Base-by-base conservation (phyloP, 805 yeast genomes). In the Pachysolen tannophilus region DNA sequence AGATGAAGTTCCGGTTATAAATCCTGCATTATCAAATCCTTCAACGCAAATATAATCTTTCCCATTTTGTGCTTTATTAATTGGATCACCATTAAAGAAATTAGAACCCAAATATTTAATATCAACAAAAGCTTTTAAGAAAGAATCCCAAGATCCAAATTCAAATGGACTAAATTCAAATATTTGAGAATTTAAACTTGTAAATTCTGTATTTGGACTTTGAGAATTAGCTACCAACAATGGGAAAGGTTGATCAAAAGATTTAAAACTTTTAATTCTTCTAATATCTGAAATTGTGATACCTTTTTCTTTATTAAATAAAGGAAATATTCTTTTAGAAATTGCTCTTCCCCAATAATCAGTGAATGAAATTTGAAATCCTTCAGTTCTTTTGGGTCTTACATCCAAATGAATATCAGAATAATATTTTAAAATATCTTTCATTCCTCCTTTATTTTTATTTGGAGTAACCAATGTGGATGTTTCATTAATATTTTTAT, bases 261-360 rank as follows among this genome's bases (percentile, higher is more conserved):
- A 51, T 40, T 45, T 44, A 42, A 67, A 75, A 20, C 67, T 59
- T 11, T 47, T 31, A 4, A 66, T 43, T 1, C 52, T 42, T 10
- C 63, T 49, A 3, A 68, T 48, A 0, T 68, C 60, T 0, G 70
- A 55, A 17, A 71, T 43, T 1, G 73, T 61, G 2, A 50, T 42
- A 10, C 65, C 61, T 3, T 66, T 61, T 2, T 58, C 42, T 21
- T 63, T 40, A 5, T 58, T 50, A 8, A 49, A 34, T 17, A 48
- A 47, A 0, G 69, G 64, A 33, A 72, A 67, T 2, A 74, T 55
- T 25, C 56, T 60, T 38, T 71, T 58, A 3, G 74, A 59, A 24
- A 78, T 55, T 1, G 82, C 83, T 40, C 75, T 59, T 0, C 82
- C 84, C 81, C 82, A 75, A 45, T 77, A 78, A 46, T 78, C 85